These are phyloP conservation scores for Annulohypoxylon bovei DNA, from an alignment of 495 filamentous ascomycete species.

Conservation along the genomic window DNA sequence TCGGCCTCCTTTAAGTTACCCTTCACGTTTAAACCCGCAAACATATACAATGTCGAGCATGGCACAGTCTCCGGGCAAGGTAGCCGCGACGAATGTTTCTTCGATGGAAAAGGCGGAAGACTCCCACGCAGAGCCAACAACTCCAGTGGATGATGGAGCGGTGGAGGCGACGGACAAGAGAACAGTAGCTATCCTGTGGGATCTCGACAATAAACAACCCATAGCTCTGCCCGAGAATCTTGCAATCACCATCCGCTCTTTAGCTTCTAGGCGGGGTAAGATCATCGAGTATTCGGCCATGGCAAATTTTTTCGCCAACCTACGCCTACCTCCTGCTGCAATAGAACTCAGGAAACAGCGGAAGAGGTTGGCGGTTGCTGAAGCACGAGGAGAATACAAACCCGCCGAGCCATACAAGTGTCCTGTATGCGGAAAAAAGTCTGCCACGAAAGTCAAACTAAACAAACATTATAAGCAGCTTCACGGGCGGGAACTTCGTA, in stretches of 20 bases:
- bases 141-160: neutral
- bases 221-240: neutral
- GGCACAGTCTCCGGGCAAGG: neutral
- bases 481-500: neutral
- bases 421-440: neutral
- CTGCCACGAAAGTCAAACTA: neutral
- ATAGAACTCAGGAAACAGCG: neutral
- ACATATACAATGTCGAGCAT: neutral
- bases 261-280: neutral
- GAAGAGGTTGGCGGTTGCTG: neutral
- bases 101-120: neutral
- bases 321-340: neutral
- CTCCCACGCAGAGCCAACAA: neutral
- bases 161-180: neutral
- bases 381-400: neutral
- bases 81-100: neutral
- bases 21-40: neutral
- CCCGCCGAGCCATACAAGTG: neutral
- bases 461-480: neutral
- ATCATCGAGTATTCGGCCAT: constrained; percentile 1
- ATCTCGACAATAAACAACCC: neutral
- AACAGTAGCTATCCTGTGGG: neutral
- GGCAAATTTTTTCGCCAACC: neutral
- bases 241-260: neutral
- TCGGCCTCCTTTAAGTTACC: neutral